phyloP scores from a whole-genome alignment of 1,284 basidiomycete genomes.

The Boletus albobrunnescens region DNA sequence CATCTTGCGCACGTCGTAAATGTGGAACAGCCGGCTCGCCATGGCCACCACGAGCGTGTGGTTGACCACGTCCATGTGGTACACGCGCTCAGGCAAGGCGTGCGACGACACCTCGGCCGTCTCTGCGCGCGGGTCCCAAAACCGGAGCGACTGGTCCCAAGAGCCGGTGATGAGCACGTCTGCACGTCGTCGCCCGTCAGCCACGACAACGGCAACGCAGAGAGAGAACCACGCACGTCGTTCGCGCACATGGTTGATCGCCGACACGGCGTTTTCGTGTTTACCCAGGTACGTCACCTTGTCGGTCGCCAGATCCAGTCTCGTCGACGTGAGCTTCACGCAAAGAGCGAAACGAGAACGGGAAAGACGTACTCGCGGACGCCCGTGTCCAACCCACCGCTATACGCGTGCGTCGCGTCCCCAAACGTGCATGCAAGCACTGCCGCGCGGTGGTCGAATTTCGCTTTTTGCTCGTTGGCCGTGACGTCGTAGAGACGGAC shows the following conservation, averaged over 20 bases:
- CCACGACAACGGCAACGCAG: no score
- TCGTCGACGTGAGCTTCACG: slow-evolving; percentile 21
- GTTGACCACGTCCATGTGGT: slow-evolving; percentile 72
- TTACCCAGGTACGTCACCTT: slow-evolving; percentile 60
- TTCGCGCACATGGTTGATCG: slow-evolving; percentile 54
- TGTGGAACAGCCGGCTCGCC: slow-evolving; percentile 84
- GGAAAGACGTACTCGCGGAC: slow-evolving; percentile 58
- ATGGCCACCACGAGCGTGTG: slow-evolving; percentile 83
- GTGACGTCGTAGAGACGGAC: slow-evolving; percentile 69
- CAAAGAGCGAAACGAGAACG: background rate
- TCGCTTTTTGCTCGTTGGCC: slow-evolving; percentile 62
- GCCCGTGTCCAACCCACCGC: slow-evolving; percentile 73
- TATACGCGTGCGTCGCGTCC: slow-evolving; percentile 62
- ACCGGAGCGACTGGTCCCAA: slow-evolving; percentile 86
- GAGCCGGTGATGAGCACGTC: slow-evolving; percentile 79
- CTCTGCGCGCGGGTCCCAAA: slow-evolving; percentile 77
- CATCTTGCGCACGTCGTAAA: slow-evolving; percentile 82
- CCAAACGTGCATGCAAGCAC: slow-evolving; percentile 63
- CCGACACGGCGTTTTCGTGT: slow-evolving; percentile 63
- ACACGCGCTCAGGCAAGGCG: slow-evolving; percentile 77
- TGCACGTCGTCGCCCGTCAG: no score
- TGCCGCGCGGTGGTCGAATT: slow-evolving; percentile 76
- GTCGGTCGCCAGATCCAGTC: slow-evolving; percentile 62
- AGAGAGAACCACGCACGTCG: slow-evolving; percentile 11
- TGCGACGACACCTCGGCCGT: slow-evolving; percentile 60